phyloP scores from a whole-genome alignment of 164 flowering plant species.

The Magnolia changhungtana region DNA sequence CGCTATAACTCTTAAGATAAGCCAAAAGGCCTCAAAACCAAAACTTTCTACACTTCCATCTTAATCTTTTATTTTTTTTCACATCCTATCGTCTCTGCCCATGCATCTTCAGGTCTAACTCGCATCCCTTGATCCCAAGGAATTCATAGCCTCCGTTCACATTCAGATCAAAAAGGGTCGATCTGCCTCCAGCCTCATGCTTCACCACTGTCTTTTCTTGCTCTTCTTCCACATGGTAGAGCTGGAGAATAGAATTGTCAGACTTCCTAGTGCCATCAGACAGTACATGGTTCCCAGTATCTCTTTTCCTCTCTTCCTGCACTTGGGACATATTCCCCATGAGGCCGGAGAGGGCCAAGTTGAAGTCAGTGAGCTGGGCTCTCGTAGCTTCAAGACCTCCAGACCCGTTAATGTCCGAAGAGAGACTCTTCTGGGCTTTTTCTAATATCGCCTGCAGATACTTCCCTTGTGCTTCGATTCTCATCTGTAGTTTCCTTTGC shows the following conservation, averaged over 20 bases:
- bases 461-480: constrained; percentile 92
- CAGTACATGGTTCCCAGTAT: constrained; percentile 6
- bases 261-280: constrained; percentile 11
- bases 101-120: constrained; percentile 21
- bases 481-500: constrained; percentile 73
- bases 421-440: constrained; percentile 64
- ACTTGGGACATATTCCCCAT: constrained; percentile 37
- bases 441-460: constrained; percentile 73
- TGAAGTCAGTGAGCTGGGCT: constrained; percentile 53
- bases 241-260: constrained; percentile 23
- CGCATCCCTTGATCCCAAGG: constrained; percentile 10
- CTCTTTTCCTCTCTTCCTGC: constrained; percentile 21
- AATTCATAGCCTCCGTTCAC: constrained; percentile 45
- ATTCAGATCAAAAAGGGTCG: constrained; percentile 46
- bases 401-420: constrained; percentile 30
- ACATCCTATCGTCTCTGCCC: constrained; percentile 16
- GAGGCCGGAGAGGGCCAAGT: constrained; percentile 50
- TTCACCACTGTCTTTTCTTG: constrained; percentile 28
- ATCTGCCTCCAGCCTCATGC: constrained; percentile 30
- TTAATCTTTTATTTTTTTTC: neutral
- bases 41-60: neutral
- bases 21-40: neutral
- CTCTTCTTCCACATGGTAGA: constrained; percentile 17
- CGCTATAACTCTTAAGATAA: neutral
- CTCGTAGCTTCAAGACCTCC: constrained; percentile 38